Base-by-base conservation (phyloP, 176 grass and related monocot species). In the Typha latifolia region DNA sequence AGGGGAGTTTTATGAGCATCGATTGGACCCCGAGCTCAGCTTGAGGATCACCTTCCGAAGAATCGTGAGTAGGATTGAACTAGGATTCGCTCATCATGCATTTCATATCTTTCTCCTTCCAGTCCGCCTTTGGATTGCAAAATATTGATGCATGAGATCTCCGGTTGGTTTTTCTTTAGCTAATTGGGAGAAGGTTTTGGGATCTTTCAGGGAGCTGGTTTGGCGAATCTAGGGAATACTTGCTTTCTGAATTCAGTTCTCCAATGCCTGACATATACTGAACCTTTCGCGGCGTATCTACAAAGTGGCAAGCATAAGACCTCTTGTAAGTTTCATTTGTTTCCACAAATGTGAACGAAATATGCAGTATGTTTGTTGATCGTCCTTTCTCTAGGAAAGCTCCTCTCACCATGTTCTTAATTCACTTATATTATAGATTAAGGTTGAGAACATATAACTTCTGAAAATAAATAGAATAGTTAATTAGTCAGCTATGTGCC, bases 221-320 rank as follows among this genome's bases (percentile, higher is more conserved):
- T 93, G 79, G 78, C 78, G 74, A 99, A 99, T 82, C 94, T 99
- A 61, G 94, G 94, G 32, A 99, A 99, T 66, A 99, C 89, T 18
- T 99, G 94, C 71, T 99, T 93, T 77, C 94, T 99, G 57, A 99
- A 99, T 73, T 99, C 89, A 3, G 89, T 99, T 62, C 83, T 97
- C 62, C 94, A 99, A 79, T 99, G 94, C 69, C 70, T 99, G 73
- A 99, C 94, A 48, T 93, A 99, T 49, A 99, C 89, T 1, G 94
- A 99, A 61, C 94, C 94, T 3, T 99, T 99, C 20, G 94, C 89
- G n/a, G 94, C 94, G 16, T 93, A 99, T 81, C 76, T 99, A 70
- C 94, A 85, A 74, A 99, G 94, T n/a, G 89, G 94, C 24, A 90
- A 82, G 70, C 94, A 99, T 68, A 90, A 79, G 74, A 89, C 78